Percentiles rank a stretch among this genome's conserved stretches.
phyloP scores from a whole-genome alignment of 1,139 yeast genomes.

The Wickerhamomyces sp. region DNA sequence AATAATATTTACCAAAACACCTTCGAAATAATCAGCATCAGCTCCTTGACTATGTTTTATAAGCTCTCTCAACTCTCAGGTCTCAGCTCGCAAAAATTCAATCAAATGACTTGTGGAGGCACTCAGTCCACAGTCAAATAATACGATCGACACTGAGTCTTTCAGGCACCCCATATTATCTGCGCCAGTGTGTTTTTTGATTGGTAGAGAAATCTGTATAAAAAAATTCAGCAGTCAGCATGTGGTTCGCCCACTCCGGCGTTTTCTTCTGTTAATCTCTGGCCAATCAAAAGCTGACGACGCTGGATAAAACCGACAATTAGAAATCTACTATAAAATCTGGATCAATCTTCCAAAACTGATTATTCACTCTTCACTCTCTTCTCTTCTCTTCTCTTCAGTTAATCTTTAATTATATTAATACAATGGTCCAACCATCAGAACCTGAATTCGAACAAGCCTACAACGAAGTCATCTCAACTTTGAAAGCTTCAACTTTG shows the following conservation, averaged over 20 bases:
- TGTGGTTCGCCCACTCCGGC: constrained; percentile 1
- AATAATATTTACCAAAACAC: no score
- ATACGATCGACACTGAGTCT: no score
- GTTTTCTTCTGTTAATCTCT: constrained; percentile 5
- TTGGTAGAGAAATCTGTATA: neutral
- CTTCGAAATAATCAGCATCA: no score
- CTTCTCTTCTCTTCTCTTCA: neutral
- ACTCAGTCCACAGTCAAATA: no score
- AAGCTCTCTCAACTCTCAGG: no score
- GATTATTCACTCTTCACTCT: neutral
- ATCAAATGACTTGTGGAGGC: no score
- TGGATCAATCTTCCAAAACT: no score
- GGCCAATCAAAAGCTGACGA: constrained; percentile 5
- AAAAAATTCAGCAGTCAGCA: neutral
- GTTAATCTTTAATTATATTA: neutral
- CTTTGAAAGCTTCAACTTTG: constrained; percentile 86
- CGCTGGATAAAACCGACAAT: constrained; percentile 1
- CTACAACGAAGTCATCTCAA: constrained; percentile 84
- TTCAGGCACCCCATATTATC: no score
- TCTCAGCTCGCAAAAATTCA: no score
- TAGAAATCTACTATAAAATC: neutral
- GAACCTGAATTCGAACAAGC: constrained; percentile 99
- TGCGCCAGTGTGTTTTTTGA: neutral
- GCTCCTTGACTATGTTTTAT: no score
- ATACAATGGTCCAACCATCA: constrained; percentile 32